Evolutionary conservation across 441 rosid species (phyloP).

Genomic region (Biscutella laevigata): DNA sequence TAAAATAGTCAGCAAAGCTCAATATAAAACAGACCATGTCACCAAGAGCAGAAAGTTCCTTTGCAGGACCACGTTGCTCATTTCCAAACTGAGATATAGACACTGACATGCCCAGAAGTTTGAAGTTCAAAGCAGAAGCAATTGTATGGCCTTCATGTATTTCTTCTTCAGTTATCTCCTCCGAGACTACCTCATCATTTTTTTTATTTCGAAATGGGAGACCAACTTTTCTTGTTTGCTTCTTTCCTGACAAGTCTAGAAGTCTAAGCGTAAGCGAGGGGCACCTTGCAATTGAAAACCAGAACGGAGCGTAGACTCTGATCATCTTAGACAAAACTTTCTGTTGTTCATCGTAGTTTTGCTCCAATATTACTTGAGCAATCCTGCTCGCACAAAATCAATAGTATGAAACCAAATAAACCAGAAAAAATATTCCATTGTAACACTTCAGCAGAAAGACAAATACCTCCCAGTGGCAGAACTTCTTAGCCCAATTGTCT

Average conservation of each 20-base stretch:
- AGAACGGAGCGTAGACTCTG: conserved; percentile 83
- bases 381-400: conserved; percentile 44
- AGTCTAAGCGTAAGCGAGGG: conserved; percentile 72
- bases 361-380: conserved; percentile 80
- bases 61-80: conserved; percentile 63
- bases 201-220: conserved; percentile 50
- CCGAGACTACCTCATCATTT: conserved; percentile 33
- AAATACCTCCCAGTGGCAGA: conserved; percentile 81
- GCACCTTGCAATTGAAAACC: conserved; percentile 85
- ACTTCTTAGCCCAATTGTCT: conserved; percentile 73
- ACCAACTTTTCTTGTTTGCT: conserved; percentile 42
- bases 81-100: conserved; percentile 47
- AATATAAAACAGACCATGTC: conserved; percentile 59
- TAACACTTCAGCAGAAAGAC: conserved; percentile 16
- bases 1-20: not conserved
- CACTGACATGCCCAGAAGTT: conserved; percentile 57
- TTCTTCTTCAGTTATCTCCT: conserved; percentile 79
- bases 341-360: conserved; percentile 62
- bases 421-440: not conserved
- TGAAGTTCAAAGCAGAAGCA: conserved; percentile 89
- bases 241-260: conserved; percentile 50
- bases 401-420: conserved; percentile 23
- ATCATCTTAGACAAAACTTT: conserved; percentile 50
- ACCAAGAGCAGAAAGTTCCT: conserved; percentile 84
- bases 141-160: conserved; percentile 77